These are phyloP conservation scores for Puccinia hordei DNA, from an alignment of 1,284 basidiomycete genomes.

Conservation along the genomic window DNA sequence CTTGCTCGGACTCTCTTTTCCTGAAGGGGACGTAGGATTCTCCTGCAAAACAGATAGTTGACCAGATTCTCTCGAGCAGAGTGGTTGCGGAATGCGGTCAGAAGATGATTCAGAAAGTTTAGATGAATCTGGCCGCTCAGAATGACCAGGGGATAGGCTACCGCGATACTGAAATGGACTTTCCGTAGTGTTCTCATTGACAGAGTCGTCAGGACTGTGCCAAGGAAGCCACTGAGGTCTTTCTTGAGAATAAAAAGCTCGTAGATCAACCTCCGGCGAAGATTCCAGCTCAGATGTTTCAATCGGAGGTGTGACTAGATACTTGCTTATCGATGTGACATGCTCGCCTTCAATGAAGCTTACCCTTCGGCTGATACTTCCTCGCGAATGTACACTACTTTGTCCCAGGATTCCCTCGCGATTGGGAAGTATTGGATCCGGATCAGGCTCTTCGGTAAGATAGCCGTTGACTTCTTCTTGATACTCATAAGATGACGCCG, in stretches of 20 bases:
- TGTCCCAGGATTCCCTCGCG: neutral
- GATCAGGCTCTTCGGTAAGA: neutral
- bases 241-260: slow-evolving; percentile 1
- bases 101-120: neutral
- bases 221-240: neutral
- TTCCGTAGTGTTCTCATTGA: neutral
- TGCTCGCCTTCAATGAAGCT: slow-evolving; percentile 6
- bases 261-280: neutral
- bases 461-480: neutral
- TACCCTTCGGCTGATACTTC: neutral
- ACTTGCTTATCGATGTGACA: neutral
- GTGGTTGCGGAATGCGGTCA: neutral
- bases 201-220: neutral
- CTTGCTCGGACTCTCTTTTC: neutral
- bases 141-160: slow-evolving; percentile 1
- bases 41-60: no score
- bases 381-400: neutral
- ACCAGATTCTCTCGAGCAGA: neutral
- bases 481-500: no score
- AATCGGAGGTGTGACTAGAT: slow-evolving; percentile 13
- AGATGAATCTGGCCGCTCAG: neutral
- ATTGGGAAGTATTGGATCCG: neutral
- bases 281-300: neutral
- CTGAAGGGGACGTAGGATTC: neutral
- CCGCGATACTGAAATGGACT: neutral